Conservation (phyloP, 768 basidiomycete genomes). For the Suillus placidus region DNA sequence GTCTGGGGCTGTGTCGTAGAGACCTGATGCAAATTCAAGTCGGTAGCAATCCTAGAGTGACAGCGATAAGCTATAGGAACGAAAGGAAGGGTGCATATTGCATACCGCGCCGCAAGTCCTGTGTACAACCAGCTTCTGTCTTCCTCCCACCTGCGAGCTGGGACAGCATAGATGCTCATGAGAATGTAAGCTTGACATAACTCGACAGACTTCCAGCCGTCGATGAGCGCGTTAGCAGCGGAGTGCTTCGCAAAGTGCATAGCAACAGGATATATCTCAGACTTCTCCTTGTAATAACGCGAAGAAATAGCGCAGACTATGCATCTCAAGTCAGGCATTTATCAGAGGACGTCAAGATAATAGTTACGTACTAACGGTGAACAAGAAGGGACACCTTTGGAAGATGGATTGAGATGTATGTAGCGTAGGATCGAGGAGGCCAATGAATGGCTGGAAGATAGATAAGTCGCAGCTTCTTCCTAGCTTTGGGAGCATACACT, state of each 20-base stretch:
- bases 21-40: slow-evolving; percentile 81
- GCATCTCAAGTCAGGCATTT: neutral
- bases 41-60: slow-evolving; percentile 72
- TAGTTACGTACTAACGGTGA: slow-evolving; percentile 72
- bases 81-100: neutral
- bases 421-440: slow-evolving; percentile 76
- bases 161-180: slow-evolving; percentile 80
- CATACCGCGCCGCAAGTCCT: slow-evolving; percentile 78
- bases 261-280: slow-evolving; percentile 83
- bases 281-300: slow-evolving; percentile 75
- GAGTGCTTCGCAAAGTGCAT: slow-evolving; percentile 89
- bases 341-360: neutral
- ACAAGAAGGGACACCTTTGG: slow-evolving; percentile 85
- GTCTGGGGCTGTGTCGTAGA: slow-evolving; percentile 61
- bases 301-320: slow-evolving; percentile 86
- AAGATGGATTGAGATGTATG: slow-evolving; percentile 82
- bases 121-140: slow-evolving; percentile 90
- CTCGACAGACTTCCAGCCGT: slow-evolving; percentile 86
- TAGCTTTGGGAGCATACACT: slow-evolving; percentile 21
- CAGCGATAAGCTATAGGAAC: neutral
- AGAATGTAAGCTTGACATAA: slow-evolving; percentile 90
- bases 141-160: slow-evolving; percentile 85
- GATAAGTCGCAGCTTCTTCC: slow-evolving; percentile 9
- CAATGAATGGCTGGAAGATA: slow-evolving; percentile 56
- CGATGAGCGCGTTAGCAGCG: slow-evolving; percentile 77